Percentiles rank a stretch among this genome's conserved stretches.
These are phyloP conservation scores for Claviceps sp. DNA, from an alignment of 2,329 filamentous ascomycete genomes.

Conservation along the genomic window DNA sequence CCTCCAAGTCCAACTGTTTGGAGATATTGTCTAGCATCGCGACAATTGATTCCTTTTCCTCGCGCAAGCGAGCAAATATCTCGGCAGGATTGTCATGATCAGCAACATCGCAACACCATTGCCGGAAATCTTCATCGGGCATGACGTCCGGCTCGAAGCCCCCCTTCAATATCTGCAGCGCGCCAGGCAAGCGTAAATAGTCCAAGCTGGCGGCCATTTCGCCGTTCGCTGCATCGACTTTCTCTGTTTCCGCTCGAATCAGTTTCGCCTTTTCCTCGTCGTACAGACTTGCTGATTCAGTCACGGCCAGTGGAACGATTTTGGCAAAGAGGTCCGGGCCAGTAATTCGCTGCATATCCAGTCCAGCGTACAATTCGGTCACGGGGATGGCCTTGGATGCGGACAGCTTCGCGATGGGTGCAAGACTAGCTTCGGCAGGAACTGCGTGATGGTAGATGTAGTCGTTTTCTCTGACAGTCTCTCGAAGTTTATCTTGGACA, in stretches of 20 bases:
- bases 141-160: conserved; percentile 80
- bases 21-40: conserved; percentile 62
- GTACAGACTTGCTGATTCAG: conserved; percentile 90
- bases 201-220: conserved; percentile 94
- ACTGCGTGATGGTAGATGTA: conserved; percentile 95
- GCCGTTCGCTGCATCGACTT: conserved; percentile 81
- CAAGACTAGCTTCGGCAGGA: conserved; percentile 69
- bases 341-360: conserved; percentile 94
- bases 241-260: conserved; percentile 82
- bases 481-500: conserved; percentile 67
- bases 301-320: conserved; percentile 90
- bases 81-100: conserved; percentile 67
- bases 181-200: conserved; percentile 79
- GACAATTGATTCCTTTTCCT: conserved; percentile 64
- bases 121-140: conserved; percentile 81
- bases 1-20: conserved; percentile 90
- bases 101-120: conserved; percentile 88
- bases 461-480: conserved; percentile 84
- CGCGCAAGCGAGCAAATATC: conserved; percentile 67
- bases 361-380: conserved; percentile 88
- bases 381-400: conserved; percentile 96
- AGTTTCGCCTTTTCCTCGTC: conserved; percentile 98
- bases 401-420: conserved; percentile 76
- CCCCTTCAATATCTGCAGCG: conserved; percentile 82
- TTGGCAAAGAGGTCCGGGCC: conserved; percentile 95